These are phyloP conservation scores for Thalassiosira hispida DNA, from an alignment of 352 stramenopile genomes.

Conservation along the genomic window DNA sequence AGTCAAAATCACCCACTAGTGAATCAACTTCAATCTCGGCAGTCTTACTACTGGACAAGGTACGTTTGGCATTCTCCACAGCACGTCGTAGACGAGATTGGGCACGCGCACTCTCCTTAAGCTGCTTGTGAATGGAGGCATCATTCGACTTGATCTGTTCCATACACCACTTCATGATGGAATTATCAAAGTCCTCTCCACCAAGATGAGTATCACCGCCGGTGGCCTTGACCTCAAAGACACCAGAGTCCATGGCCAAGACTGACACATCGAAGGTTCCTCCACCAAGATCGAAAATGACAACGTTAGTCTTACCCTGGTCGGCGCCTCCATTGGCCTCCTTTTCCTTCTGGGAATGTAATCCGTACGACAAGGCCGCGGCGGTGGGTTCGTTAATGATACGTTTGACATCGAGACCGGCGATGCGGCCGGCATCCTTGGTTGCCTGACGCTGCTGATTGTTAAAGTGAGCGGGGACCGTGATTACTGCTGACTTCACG, in stretches of 20 bases:
- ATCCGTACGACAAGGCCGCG: slow-evolving; percentile 92
- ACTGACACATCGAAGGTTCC: slow-evolving; percentile 98
- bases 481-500: slow-evolving; percentile 96
- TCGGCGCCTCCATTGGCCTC: slow-evolving; percentile 20
- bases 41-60: slow-evolving; percentile 95
- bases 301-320: slow-evolving; percentile 87
- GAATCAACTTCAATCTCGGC: slow-evolving; percentile 96
- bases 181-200: slow-evolving; percentile 99
- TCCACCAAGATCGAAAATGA: slow-evolving; percentile 92
- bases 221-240: slow-evolving; percentile 99
- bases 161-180: slow-evolving; percentile 99
- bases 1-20: slow-evolving; percentile 95
- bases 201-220: slow-evolving; percentile 99
- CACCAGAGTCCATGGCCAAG: slow-evolving; percentile 96
- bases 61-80: slow-evolving; percentile 97
- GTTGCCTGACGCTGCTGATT: slow-evolving; percentile 99
- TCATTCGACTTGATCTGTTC: slow-evolving; percentile 92
- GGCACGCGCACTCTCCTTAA: slow-evolving; percentile 90
- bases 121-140: slow-evolving; percentile 88
- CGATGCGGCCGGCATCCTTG: slow-evolving; percentile 98
- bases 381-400: slow-evolving; percentile 99
- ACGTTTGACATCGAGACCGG: slow-evolving; percentile 96
- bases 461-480: slow-evolving; percentile 99
- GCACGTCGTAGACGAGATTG: slow-evolving; percentile 96
- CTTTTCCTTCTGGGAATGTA: slow-evolving; percentile 88